A percentile compares a stretch with the other conserved stretches of the same genome.
Evolutionary conservation across 148 eudicot species (phyloP).

Genomic region (Spergularia marina): DNA sequence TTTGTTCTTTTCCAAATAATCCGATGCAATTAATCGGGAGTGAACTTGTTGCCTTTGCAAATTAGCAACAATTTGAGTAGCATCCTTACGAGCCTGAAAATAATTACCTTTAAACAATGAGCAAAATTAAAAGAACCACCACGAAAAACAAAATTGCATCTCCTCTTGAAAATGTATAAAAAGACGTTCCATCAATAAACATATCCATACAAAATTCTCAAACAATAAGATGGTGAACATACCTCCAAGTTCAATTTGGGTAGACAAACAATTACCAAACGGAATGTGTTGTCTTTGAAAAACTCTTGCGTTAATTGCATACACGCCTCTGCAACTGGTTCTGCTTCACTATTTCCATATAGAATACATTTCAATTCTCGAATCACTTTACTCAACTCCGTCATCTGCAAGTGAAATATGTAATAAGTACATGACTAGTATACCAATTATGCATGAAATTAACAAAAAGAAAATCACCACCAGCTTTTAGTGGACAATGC

Average conservation of each 20-base stretch:
- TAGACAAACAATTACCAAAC: constrained; percentile 60
- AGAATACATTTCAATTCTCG: constrained; percentile 75
- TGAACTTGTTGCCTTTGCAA: constrained; percentile 96
- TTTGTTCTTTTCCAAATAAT: constrained; percentile 79
- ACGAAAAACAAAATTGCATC: not conserved
- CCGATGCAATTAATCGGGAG: constrained; percentile 84
- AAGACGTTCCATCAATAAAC: not conserved
- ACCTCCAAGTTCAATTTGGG: constrained; percentile 92
- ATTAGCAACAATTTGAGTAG: constrained; percentile 98
- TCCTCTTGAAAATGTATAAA: not conserved
- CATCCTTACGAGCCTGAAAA: constrained; percentile 93
- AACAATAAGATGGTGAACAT: constrained; percentile 3
- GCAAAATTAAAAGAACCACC: constrained; percentile 1
- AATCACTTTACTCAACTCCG: constrained; percentile 61
- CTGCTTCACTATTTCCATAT: constrained; percentile 87
- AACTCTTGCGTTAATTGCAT: constrained; percentile 91
- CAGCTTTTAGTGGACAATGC: too few species aligned
- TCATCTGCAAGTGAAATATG: constrained; percentile 42
- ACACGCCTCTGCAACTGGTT: constrained; percentile 91
- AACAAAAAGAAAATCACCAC: too few species aligned
- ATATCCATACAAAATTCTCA: not conserved
- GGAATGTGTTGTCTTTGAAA: constrained; percentile 74
- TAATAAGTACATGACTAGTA: not conserved
- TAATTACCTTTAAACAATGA: constrained; percentile 20
- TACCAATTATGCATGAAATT: not conserved